These are phyloP conservation scores for Aspergillus asperescens DNA, from an alignment of 495 filamentous ascomycete species.

Conservation along the genomic window DNA sequence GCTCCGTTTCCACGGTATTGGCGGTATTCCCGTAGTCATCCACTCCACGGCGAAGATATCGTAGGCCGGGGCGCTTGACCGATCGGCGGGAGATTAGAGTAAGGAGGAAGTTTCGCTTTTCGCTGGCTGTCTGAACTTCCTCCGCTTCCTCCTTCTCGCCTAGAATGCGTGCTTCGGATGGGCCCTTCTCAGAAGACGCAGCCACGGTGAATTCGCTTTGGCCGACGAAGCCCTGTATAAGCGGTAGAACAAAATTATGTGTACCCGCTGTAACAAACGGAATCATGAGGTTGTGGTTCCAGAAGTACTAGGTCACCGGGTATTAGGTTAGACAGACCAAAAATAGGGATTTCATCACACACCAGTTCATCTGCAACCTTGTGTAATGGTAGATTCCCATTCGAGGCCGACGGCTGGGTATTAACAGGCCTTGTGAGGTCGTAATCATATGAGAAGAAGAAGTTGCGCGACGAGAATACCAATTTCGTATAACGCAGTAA, in stretches of 20 bases:
- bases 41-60: conserved; percentile 86
- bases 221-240: conserved; percentile 94
- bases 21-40: conserved; percentile 83
- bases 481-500: conserved; percentile 75
- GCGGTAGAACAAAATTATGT: conserved; percentile 62
- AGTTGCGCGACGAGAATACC: conserved; percentile 73
- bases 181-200: conserved; percentile 12
- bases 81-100: conserved; percentile 86
- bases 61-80: conserved; percentile 73
- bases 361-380: conserved; percentile 69
- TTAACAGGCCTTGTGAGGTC: conserved; percentile 71
- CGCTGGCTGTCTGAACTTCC: conserved; percentile 18
- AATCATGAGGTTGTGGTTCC: conserved; percentile 73
- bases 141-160: conserved; percentile 31
- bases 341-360: conserved; percentile 15
- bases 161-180: conserved; percentile 28
- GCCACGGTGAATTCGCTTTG: conserved; percentile 72
- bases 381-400: conserved; percentile 54
- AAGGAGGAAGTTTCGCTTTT: conserved; percentile 56
- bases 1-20: conserved; percentile 92
- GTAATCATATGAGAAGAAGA: conserved; percentile 90
- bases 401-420: conserved; percentile 33
- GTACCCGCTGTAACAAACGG: conserved; percentile 66
- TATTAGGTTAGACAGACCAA: conserved; percentile 13
- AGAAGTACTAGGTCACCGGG: conserved; percentile 61